phyloP scores from a whole-genome alignment of 2,329 filamentous ascomycete genomes.

The Phialocephala sp. region DNA sequence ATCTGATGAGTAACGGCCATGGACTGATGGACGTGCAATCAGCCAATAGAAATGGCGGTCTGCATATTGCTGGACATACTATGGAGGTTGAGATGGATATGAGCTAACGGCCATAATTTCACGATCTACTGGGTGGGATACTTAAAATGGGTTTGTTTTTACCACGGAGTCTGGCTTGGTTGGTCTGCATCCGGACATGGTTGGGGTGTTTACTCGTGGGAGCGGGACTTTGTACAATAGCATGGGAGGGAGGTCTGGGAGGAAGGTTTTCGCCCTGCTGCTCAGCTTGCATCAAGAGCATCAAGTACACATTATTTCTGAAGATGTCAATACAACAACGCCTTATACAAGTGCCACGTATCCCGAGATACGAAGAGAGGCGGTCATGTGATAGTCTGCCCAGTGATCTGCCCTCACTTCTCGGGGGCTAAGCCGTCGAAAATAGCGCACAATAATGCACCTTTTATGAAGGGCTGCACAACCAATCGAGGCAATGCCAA shows the following conservation, averaged over 20 bases:
- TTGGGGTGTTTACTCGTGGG: conserved; percentile 10
- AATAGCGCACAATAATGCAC: conserved; percentile 21
- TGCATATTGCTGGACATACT: conserved; percentile 24
- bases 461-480: conserved; percentile 20
- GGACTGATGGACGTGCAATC: conserved; percentile 4
- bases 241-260: conserved; percentile 12
- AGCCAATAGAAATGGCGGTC: conserved; percentile 20
- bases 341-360: conserved; percentile 7
- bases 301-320: neutral
- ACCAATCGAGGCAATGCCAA: conserved; percentile 25
- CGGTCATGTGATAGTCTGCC: neutral
- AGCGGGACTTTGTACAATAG: conserved; percentile 16
- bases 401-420: neutral
- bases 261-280: neutral
- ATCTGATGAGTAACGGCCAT: conserved; percentile 1
- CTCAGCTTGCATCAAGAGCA: neutral
- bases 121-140: conserved; percentile 11
- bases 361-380: neutral
- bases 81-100: conserved; percentile 51
- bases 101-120: conserved; percentile 40
- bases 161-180: conserved; percentile 18
- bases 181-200: conserved; percentile 17
- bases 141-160: conserved; percentile 18
- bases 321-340: neutral
- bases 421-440: neutral